Conservation (phyloP, 805 yeast species). For the Starmerella sirachaensis region DNA sequence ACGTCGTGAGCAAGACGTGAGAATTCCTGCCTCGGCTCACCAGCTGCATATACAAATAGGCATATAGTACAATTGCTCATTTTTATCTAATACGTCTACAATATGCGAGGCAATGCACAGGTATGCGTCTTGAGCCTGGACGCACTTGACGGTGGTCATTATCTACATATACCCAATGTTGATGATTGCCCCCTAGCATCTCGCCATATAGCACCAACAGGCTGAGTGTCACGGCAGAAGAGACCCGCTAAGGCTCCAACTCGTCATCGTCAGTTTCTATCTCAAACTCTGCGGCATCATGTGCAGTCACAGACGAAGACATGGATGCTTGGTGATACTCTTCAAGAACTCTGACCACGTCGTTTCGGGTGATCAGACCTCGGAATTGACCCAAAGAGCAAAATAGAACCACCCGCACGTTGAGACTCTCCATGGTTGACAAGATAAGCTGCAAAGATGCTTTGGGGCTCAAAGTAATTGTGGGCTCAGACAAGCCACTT, state of each 20-base stretch:
- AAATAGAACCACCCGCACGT: conserved; percentile 17
- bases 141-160: background rate
- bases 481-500: conserved; percentile 16
- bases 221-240: too few relatives aligned
- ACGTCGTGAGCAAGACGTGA: too few relatives aligned
- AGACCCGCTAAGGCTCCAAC: too few relatives aligned
- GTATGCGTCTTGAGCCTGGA: background rate
- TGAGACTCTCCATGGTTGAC: conserved; percentile 13
- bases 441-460: conserved; percentile 13
- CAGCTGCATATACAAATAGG: too few relatives aligned
- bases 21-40: too few relatives aligned
- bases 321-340: background rate
- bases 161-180: background rate
- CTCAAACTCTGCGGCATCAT: conserved; percentile 10
- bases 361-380: conserved; percentile 16
- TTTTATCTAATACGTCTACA: too few relatives aligned
- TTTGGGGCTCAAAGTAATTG: conserved; percentile 11
- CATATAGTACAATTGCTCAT: too few relatives aligned
- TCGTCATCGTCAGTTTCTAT: conserved; percentile 3
- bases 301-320: background rate
- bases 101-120: too few relatives aligned
- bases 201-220: too few relatives aligned
- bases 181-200: too few relatives aligned
- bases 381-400: conserved; percentile 10
- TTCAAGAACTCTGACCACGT: conserved; percentile 11